Evolutionary conservation across 2,329 filamentous ascomycete species (phyloP).

Genomic region (Fusarium oligoseptatum): DNA sequence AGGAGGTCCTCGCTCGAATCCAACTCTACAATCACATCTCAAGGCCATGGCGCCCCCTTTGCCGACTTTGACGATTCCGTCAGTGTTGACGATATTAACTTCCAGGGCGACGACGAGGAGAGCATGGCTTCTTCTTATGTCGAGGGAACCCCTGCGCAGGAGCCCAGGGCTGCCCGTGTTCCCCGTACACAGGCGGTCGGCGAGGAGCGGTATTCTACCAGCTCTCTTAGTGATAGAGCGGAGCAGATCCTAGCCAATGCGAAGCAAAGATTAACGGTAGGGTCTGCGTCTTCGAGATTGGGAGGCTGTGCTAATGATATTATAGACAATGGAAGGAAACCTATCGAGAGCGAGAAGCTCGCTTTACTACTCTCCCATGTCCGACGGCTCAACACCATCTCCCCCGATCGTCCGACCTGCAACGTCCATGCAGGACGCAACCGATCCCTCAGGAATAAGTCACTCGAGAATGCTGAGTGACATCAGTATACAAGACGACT

Average conservation of each 20-base stretch:
- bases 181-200: constrained; percentile 30
- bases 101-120: constrained; percentile 77
- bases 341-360: constrained; percentile 82
- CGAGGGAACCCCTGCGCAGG: constrained; percentile 57
- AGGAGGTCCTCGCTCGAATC: constrained; percentile 71
- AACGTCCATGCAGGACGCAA: constrained; percentile 42
- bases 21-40: constrained; percentile 70
- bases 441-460: constrained; percentile 25
- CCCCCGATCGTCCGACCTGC: constrained; percentile 57
- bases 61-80: constrained; percentile 72
- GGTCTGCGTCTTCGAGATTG: constrained; percentile 49
- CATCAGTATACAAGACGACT: constrained; percentile 42
- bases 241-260: constrained; percentile 94
- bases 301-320: constrained; percentile 25
- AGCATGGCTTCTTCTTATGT: constrained; percentile 71
- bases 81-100: constrained; percentile 74
- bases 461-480: constrained; percentile 53
- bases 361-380: constrained; percentile 61
- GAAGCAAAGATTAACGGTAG: constrained; percentile 87
- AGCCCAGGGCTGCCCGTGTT: constrained; percentile 22
- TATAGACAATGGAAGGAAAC: constrained; percentile 93
- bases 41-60: constrained; percentile 64
- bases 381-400: constrained; percentile 66
- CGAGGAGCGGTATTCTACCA: constrained; percentile 77
- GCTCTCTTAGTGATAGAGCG: constrained; percentile 82